phyloP scores from a whole-genome alignment of 1,284 basidiomycete species.

The Mycena citricolor region DNA sequence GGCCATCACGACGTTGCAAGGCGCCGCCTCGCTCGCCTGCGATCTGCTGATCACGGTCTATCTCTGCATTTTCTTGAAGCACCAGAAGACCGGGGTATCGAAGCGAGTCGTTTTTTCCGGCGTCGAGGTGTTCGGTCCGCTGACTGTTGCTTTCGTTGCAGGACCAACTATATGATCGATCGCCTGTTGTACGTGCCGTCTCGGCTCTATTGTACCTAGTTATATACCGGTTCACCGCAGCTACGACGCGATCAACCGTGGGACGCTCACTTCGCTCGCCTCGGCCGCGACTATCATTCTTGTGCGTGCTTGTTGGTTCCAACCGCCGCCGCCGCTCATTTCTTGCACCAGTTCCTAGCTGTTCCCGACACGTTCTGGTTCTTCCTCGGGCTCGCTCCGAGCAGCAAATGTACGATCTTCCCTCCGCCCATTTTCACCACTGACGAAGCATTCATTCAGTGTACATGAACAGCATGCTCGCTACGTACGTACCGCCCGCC shows the following conservation, averaged over 20 bases:
- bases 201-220: too few species aligned
- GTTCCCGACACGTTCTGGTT: slow-evolving; percentile 1
- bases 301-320: neutral
- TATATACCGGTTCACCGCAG: too few species aligned
- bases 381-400: neutral
- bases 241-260: slow-evolving; percentile 7
- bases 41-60: slow-evolving; percentile 12
- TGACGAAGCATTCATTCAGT: slow-evolving; percentile 10
- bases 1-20: slow-evolving; percentile 11
- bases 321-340: neutral
- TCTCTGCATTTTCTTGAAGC: slow-evolving; percentile 6
- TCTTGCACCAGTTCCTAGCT: neutral
- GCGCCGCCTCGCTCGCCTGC: slow-evolving; percentile 9
- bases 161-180: slow-evolving; percentile 24
- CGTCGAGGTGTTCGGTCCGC: neutral
- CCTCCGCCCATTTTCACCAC: neutral
- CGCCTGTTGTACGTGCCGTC: too few species aligned
- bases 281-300: neutral
- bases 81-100: slow-evolving; percentile 2
- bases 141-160: neutral
- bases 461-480: slow-evolving; percentile 9
- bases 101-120: neutral
- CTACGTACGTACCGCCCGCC: neutral
- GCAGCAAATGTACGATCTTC: slow-evolving; percentile 1
- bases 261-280: neutral